Base-by-base conservation (phyloP, 768 basidiomycete species). In the Hortiboletus flavorubellus region DNA sequence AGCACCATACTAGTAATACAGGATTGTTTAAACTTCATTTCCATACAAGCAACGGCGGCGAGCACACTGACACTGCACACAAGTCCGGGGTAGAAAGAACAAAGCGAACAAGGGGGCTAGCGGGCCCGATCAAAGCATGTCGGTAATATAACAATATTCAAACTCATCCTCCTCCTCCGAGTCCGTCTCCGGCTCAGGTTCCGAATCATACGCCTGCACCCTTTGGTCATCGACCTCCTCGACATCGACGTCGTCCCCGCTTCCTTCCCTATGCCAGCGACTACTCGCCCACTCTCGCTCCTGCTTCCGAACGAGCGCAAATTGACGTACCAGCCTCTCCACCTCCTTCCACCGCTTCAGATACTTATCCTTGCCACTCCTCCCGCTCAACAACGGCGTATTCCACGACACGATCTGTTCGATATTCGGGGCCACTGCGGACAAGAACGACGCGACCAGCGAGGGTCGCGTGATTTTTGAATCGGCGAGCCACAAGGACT, bases 321-420 rank as follows among this genome's bases (percentile, higher is more conserved):
- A 65, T 8, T 67, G 51, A 15, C 58, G 59, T 5, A 71, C 54
- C 21, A 61, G 23, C 55, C 26, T 40, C 56, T 60, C 63, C 23
- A 67, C 67, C 23, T 62, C 59, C 40, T 53, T 61, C 68, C 69
- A 69, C 30, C 67, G 29, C 44, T 37, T 52, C 33, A 23, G 33
- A 45, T 69, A 71, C 53, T 64, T 69, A 14, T 66, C 59, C 18
- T 67, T 67, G 0, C 68, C 68, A 0, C 18, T 12, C 8, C 63
- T 46, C 1, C 65, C 65, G 18, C 65, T 69, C 58, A 69, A 45
- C 47, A 69, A 38, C 2, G 65, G 65, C 46, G 67, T 68, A 8
- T 68, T 71, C 68, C 68, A 69, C 39, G 68, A 68, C 8, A 39
- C 57, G 50, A 68, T 65, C 45, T 69, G 65, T 31, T 63, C 65